phyloP scores from a whole-genome alignment of 2,329 filamentous ascomycete species.

The Pseudopithomyces maydicus region DNA sequence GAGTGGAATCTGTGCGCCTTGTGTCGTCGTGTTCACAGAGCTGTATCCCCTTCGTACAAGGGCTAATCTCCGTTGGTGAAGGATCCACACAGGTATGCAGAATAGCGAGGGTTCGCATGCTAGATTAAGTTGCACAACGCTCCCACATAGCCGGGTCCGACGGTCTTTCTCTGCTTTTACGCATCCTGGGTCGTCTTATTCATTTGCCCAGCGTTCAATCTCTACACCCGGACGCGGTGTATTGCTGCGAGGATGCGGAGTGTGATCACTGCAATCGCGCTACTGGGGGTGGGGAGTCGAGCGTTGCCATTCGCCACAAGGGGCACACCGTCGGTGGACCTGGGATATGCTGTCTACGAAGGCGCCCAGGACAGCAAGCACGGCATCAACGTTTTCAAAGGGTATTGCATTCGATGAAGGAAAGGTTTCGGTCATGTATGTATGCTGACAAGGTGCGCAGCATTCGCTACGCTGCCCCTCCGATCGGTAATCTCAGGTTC shows the following conservation, averaged over 20 bases:
- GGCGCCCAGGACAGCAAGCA: slow-evolving; percentile 28
- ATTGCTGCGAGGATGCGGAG: slow-evolving; percentile 1
- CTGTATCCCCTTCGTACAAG: background rate
- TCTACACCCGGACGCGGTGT: no score
- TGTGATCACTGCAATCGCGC: slow-evolving; percentile 18
- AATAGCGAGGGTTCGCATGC: slow-evolving; percentile 15
- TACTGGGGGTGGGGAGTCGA: slow-evolving; percentile 18
- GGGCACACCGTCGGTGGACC: slow-evolving; percentile 31
- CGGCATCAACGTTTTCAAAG: slow-evolving; percentile 39
- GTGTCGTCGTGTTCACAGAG: background rate
- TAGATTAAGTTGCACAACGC: slow-evolving; percentile 20
- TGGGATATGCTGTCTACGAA: slow-evolving; percentile 39
- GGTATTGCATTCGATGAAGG: slow-evolving; percentile 19
- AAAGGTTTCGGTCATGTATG: background rate
- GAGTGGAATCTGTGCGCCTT: background rate
- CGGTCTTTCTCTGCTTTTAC: slow-evolving; percentile 2
- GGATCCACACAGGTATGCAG: slow-evolving; percentile 8
- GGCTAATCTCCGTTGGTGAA: slow-evolving; percentile 12
- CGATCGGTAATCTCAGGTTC: slow-evolving; percentile 57
- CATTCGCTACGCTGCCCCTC: slow-evolving; percentile 58
- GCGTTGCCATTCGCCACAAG: slow-evolving; percentile 20
- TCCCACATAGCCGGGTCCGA: slow-evolving; percentile 21
- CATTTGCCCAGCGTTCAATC: background rate
- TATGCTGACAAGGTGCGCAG: slow-evolving; percentile 32
- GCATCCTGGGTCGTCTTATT: background rate